These are phyloP conservation scores for Astragalus membranaceus DNA, from an alignment of 306 rosid species.

Conservation along the genomic window DNA sequence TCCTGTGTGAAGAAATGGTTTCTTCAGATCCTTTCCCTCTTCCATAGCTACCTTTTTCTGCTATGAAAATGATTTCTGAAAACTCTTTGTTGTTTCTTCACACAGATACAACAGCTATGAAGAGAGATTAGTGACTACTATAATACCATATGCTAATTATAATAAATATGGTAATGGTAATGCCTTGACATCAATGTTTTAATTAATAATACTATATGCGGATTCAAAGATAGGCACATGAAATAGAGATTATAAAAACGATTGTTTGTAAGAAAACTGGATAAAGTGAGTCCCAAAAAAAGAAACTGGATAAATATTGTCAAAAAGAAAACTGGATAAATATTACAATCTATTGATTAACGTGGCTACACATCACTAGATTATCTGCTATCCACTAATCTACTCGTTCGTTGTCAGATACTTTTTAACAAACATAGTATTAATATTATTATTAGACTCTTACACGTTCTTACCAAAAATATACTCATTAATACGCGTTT, in stretches of 20 bases:
- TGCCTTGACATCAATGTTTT: not conserved
- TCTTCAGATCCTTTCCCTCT: conserved; percentile 70
- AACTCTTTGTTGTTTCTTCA: not conserved
- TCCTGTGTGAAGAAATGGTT: conserved; percentile 89
- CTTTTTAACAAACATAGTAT: too few relatives aligned
- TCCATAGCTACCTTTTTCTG: conserved; percentile 51
- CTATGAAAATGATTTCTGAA: not conserved
- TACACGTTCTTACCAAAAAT: too few relatives aligned
- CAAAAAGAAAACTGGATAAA: not conserved
- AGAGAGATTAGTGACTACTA: not conserved
- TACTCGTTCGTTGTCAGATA: too few relatives aligned
- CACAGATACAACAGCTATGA: not conserved
- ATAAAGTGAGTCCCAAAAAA: too few relatives aligned
- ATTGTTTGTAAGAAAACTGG: not conserved
- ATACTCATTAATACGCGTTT: too few relatives aligned
- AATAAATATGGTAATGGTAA: too few relatives aligned
- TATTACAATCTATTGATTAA: too few relatives aligned
- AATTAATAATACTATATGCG: too few relatives aligned
- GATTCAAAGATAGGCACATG: not conserved
- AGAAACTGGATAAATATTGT: too few relatives aligned
- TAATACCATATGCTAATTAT: not conserved
- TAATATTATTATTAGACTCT: too few relatives aligned
- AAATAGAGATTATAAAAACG: not conserved
- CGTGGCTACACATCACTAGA: too few relatives aligned
- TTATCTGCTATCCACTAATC: too few relatives aligned